Base-by-base conservation (phyloP, 139 green algal genomes). In the Penium margaritaceum region DNA sequence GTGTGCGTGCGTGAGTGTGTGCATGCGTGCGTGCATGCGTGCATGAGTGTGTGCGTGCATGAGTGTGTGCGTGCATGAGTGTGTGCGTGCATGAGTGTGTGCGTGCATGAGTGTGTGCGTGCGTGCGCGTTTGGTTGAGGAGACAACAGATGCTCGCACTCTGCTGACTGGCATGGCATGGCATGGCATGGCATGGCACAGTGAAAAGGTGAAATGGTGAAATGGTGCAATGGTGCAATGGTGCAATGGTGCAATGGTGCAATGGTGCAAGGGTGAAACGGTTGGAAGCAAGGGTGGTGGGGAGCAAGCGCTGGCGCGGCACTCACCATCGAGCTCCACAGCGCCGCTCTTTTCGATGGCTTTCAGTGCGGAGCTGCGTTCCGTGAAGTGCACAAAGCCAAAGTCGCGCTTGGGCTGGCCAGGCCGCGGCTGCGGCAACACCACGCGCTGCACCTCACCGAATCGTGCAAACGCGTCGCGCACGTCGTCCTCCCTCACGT, bases 351-450 rank as follows among this genome's bases (percentile, higher is more conserved):
- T 55, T 33, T 81, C 74, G 5, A 76, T 70, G 7, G 89, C 89
- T 9, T 81, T 67, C 19, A 88, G 53, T 27, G 89, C 90, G 9
- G 72, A 58, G 15, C 63, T 34, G 3, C 89, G 82, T 27, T 96
- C 90, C 37, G 34, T 63, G 63, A 90, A 96, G 78, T 93, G 87
- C 51, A 96, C 81, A 68, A 96, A 96, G 5, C 85, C 89, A 73
- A 91, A 96, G 61, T 91, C 85, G 39, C 83, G 81, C 36, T 76
- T 79, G 38, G 76, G 77, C 44, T 77, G 66, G 33, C 89, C 82
- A 24, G 87, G 80, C 43, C 76, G 81, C 17, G 51, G 61, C n/a
- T 84, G 86, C 32, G 87, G 88, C 61, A 93, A 67, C 29, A 90
- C 84, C 2, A 90, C 72, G 19, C 82, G 70, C 35, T 81, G 81